Conservation (phyloP, 495 filamentous ascomycete genomes). For the Xylaria intraflava region DNA sequence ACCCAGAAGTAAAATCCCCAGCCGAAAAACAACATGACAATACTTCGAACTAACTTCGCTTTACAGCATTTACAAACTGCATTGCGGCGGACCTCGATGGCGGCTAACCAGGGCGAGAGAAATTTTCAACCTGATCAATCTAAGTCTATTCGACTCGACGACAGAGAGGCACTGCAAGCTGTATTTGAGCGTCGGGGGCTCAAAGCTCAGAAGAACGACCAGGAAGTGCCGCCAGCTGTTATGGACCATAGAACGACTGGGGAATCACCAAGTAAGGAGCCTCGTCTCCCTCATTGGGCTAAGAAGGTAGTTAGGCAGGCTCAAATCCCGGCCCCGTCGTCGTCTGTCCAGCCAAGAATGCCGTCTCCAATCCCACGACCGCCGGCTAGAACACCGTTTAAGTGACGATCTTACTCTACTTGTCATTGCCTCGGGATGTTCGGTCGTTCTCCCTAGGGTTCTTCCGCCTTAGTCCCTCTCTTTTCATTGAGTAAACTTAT, state of each 20-base stretch:
- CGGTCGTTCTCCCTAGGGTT: not conserved
- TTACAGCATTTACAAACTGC: constrained; percentile 17
- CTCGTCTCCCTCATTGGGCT: constrained; percentile 24
- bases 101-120: not conserved
- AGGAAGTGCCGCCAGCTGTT: constrained; percentile 11
- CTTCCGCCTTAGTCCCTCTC: not conserved
- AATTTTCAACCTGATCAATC: not conserved
- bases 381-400: not conserved
- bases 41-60: constrained; percentile 5
- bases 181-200: constrained; percentile 19
- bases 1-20: constrained; percentile 19
- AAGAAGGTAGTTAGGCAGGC: constrained; percentile 16
- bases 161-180: constrained; percentile 18
- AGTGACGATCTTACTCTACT: not conserved
- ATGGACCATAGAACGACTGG: constrained; percentile 17
- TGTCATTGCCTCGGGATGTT: not conserved
- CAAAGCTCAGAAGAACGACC: constrained; percentile 17
- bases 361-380: not conserved
- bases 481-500: not conserved
- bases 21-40: not conserved
- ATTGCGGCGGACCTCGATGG: constrained; percentile 7
- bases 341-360: not conserved
- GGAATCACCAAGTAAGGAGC: constrained; percentile 8
- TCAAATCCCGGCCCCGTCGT: constrained; percentile 9
- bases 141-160: constrained; percentile 19